Base-by-base conservation (phyloP, 2,329 filamentous ascomycete species). In the Ceratocystis alfenasii region DNA sequence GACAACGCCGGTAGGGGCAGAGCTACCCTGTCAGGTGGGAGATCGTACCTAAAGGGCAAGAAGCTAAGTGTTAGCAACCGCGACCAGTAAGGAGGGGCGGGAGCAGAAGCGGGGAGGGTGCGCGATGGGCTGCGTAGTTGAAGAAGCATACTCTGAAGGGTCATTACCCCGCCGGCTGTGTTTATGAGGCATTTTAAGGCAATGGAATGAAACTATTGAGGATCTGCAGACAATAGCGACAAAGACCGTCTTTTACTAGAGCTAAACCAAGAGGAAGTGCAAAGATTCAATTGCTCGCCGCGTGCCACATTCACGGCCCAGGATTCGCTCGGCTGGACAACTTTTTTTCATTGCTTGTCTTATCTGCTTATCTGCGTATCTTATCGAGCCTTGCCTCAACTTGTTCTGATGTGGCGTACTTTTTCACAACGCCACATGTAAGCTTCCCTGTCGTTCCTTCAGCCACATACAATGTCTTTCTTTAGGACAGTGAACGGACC, bases 121-220 rank as follows among this genome's bases (percentile, higher is more conserved):
- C 22, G 30, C 15, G 10, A n/a, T 20, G 36, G 57, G 28, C 48
- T 57, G 50, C 28, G n/a, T 28, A 20, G 22, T 15, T 57, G 63
- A 10, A 33, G 63, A 10, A 33, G 73, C 78, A 70, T 74, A 86
- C 85, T 78, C 78, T 17, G 78, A 78, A 62, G 78, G 77, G 68
- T 86, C 81, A 63, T 79, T 78, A 10, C 78, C 79, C 66, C 83
- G 83, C 68, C 88, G 82, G 69, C 87, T 93, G 74, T 95, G 90
- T 77, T 95, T 95, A 78, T 93, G 89, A 74, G 90, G 90, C 90
- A 95, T 95, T 44, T 67, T 76, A 25, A 33, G 28, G 28, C 17
- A 20, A n/a, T 25, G 50, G 25, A 17, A 45, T 17, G 33, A 12
- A 17, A 45, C 30, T n/a, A 44, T 36, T 28, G 20, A 28, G 12